These are phyloP conservation scores for Kodamaea kakaduensis DNA, from an alignment of 805 yeast genomes.

Conservation along the genomic window DNA sequence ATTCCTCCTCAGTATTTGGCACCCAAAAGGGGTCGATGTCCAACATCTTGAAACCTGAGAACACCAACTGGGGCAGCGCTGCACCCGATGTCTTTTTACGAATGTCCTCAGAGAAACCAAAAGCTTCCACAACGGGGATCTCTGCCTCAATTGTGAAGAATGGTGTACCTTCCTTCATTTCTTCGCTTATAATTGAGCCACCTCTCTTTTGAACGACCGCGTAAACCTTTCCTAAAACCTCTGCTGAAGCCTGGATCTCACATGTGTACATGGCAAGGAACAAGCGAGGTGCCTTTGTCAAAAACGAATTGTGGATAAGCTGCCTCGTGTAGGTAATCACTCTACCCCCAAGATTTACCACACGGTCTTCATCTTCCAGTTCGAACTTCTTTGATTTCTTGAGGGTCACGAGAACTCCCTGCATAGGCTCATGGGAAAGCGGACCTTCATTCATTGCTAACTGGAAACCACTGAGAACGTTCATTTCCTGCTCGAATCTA, in stretches of 20 bases:
- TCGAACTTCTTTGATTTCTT: conserved; percentile 34
- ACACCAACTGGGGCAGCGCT: conserved; percentile 92
- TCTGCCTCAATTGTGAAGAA: conserved; percentile 82
- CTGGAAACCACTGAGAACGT: conserved; percentile 79
- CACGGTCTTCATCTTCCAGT: conserved; percentile 25
- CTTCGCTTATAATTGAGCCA: conserved; percentile 84
- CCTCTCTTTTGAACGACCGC: conserved; percentile 87
- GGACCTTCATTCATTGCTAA: conserved; percentile 84
- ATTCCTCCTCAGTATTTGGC: conserved; percentile 94
- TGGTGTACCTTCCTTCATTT: conserved; percentile 97
- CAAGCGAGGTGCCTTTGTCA: conserved; percentile 83
- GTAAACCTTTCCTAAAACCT: conserved; percentile 91
- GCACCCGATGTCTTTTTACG: conserved; percentile 93
- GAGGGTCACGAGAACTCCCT: conserved; percentile 64
- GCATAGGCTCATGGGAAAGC: conserved; percentile 78
- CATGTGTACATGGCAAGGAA: conserved; percentile 91
- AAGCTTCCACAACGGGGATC: conserved; percentile 92
- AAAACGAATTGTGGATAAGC: conserved; percentile 61
- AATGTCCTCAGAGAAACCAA: conserved; percentile 94
- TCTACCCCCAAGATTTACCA: conserved; percentile 61
- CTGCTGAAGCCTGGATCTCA: conserved; percentile 93
- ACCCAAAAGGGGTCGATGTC: conserved; percentile 99
- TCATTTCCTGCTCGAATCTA: conserved; percentile 47
- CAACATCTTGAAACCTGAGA: conserved; percentile 80
- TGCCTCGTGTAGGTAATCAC: conserved; percentile 71